Percentiles rank a stretch among this genome's conserved stretches.
Evolutionary conservation across 495 filamentous ascomycete genomes (phyloP).

Genomic region (Chaetomium fimeti): DNA sequence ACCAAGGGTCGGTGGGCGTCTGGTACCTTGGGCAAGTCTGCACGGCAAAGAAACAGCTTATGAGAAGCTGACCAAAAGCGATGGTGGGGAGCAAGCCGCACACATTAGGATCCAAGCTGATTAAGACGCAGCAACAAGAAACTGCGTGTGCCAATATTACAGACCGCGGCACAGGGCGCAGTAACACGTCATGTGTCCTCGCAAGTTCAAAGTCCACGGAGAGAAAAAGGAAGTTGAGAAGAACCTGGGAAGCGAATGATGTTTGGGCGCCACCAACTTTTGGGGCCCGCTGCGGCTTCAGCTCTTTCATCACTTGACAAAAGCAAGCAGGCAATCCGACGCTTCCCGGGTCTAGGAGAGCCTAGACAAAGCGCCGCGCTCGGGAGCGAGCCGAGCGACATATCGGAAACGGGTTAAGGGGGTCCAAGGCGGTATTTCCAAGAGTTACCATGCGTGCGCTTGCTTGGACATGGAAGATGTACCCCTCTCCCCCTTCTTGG

Average conservation of each 20-base stretch:
- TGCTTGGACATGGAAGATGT: constrained; percentile 32
- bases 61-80: constrained; percentile 26
- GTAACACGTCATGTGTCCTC: constrained; percentile 36
- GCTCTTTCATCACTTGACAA: constrained; percentile 26
- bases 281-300: constrained; percentile 28
- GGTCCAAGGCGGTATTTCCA: constrained; percentile 28
- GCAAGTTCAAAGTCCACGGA: constrained; percentile 22
- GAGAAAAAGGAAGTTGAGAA: constrained; percentile 34
- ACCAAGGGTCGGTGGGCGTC: constrained; percentile 7
- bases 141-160: constrained; percentile 17
- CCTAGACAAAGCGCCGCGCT: constrained; percentile 26
- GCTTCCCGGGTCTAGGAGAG: constrained; percentile 20
- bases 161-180: constrained; percentile 19
- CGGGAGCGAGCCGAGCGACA: constrained; percentile 32
- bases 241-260: constrained; percentile 14
- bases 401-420: constrained; percentile 36
- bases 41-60: constrained; percentile 4
- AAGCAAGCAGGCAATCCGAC: constrained; percentile 29
- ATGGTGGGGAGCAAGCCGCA: constrained; percentile 11
- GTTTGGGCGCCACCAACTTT: constrained; percentile 27
- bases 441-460: constrained; percentile 27
- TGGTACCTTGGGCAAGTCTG: constrained; percentile 12
- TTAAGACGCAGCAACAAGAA: neutral
- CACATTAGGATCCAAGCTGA: constrained; percentile 8
- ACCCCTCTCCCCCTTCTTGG: constrained; percentile 21